phyloP scores from a whole-genome alignment of 1,284 basidiomycete species.

The Ustilago nuda region DNA sequence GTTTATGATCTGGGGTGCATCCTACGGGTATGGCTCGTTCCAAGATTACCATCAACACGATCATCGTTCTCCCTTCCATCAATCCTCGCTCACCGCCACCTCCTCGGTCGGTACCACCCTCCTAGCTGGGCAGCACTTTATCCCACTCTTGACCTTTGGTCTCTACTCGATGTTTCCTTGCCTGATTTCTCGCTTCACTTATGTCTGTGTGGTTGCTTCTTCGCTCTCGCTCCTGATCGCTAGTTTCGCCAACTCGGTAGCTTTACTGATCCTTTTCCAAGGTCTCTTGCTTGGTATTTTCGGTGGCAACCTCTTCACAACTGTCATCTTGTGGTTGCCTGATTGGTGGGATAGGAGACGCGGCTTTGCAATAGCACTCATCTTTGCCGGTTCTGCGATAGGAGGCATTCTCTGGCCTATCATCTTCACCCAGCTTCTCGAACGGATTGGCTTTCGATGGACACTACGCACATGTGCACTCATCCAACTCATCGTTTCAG shows the following conservation, averaged over 20 bases:
- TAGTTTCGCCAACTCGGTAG: slow-evolving; percentile 47
- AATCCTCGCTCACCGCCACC: slow-evolving; percentile 32
- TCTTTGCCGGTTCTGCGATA: slow-evolving; percentile 51
- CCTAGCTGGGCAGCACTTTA: slow-evolving; percentile 52
- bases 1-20: slow-evolving; percentile 56
- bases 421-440: slow-evolving; percentile 43
- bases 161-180: slow-evolving; percentile 48
- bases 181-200: slow-evolving; percentile 45
- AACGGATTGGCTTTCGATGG: slow-evolving; percentile 53
- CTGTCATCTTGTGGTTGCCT: slow-evolving; percentile 55
- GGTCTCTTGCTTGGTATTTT: slow-evolving; percentile 52
- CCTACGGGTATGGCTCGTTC: slow-evolving; percentile 61
- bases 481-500: slow-evolving; percentile 41
- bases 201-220: slow-evolving; percentile 26
- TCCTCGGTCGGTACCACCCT: slow-evolving; percentile 57
- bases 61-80: slow-evolving; percentile 49
- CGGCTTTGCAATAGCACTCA: slow-evolving; percentile 55
- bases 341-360: slow-evolving; percentile 55
- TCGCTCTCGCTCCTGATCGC: slow-evolving; percentile 50
- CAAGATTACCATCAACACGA: slow-evolving; percentile 63
- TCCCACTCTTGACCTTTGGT: slow-evolving; percentile 51
- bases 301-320: slow-evolving; percentile 52
- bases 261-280: slow-evolving; percentile 54
- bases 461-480: slow-evolving; percentile 50
- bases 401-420: slow-evolving; percentile 61